Evolutionary conservation across 2,329 filamentous ascomycete genomes (phyloP), one percentile per base, ranked within the genome.

Genomic region (Arthrobotrys pseudoclavata): DNA sequence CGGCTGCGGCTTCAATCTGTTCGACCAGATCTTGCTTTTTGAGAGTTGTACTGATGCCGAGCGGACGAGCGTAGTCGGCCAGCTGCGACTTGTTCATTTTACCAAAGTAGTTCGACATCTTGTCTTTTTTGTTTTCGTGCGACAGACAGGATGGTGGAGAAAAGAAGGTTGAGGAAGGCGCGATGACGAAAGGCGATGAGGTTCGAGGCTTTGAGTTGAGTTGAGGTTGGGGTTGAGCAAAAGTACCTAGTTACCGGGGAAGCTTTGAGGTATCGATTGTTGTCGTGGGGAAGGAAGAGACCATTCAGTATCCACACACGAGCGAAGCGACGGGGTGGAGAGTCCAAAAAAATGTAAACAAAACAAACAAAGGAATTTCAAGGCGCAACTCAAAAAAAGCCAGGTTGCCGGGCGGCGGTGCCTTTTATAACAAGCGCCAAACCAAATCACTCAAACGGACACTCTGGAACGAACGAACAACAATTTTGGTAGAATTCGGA

Each of bases 61-160:
- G 66, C 20, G 72, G 72, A 7, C 66, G 72, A 31, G 72, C 72
- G 42, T 52, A 76, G 20, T 70, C 66, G 48, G 66, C 72, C 57
- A 76, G 72, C 72, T 76, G 66, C 48, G 60, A 34, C 52, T 76
- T 76, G 52, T 70, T 76, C 60, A 76, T 62, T 48, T 76, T 76
- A 47, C 66, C 72, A 29, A 76, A 70, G 67, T 61, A 76, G 60
- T 70, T 66, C 47, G 72, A 76, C 72, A 76, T 76, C 18, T 52
- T 63, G 18, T 2, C 20, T 20, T 48, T 15, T 31, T 50, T 57
- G 5, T 20, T 45, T 20, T 18, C 47, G 52, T 69, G 50, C 66
- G 52, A 69, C 50, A 26, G 22, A 20, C n/a, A 13, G 15, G 67
- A 20, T 24, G 53, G 47, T 62, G n/a, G n/a, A 22, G 31, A n/a